A percentile compares a stretch with the other conserved stretches of the same genome.
Evolutionary conservation across 2,329 filamentous ascomycete species (phyloP).

Genomic region (Aspergillus luchuensis): DNA sequence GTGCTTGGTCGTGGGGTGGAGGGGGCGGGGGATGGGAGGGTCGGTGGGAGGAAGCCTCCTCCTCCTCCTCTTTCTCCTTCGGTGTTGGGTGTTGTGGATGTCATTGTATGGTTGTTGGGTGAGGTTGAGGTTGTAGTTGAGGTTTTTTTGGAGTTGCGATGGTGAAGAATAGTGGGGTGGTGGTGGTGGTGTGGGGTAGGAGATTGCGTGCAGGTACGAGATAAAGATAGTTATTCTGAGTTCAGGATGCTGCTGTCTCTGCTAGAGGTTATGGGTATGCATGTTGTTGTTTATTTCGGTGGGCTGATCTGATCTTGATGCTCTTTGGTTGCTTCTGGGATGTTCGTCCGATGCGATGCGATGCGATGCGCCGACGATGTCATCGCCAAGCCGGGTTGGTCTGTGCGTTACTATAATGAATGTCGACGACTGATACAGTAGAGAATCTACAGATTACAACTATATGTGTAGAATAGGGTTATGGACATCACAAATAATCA

Average conservation of each 20-base stretch:
- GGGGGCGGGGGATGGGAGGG: constrained; percentile 25
- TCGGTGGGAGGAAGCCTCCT: constrained; percentile 43
- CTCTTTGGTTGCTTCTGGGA: no score
- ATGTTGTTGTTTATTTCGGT: not conserved
- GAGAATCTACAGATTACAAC: not conserved
- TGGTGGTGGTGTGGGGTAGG: no score
- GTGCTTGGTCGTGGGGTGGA: constrained; percentile 2
- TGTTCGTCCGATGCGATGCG: not conserved
- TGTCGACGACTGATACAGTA: not conserved
- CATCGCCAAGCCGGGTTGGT: constrained; percentile 37
- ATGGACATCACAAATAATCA: not conserved
- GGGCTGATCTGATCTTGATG: not conserved
- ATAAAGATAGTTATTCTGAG: no score
- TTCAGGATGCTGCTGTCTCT: no score
- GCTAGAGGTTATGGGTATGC: no score
- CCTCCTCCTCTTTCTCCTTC: no score
- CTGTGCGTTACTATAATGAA: constrained; percentile 25
- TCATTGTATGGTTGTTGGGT: constrained; percentile 6
- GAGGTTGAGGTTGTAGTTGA: no score
- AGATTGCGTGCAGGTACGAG: no score
- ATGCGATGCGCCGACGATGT: constrained; percentile 23
- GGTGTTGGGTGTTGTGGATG: not conserved
- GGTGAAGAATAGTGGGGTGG: no score
- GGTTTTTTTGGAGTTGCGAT: no score
- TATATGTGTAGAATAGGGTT: not conserved